phyloP scores from a whole-genome alignment of 2,329 filamentous ascomycete species.

The Anisogramma anomala region DNA sequence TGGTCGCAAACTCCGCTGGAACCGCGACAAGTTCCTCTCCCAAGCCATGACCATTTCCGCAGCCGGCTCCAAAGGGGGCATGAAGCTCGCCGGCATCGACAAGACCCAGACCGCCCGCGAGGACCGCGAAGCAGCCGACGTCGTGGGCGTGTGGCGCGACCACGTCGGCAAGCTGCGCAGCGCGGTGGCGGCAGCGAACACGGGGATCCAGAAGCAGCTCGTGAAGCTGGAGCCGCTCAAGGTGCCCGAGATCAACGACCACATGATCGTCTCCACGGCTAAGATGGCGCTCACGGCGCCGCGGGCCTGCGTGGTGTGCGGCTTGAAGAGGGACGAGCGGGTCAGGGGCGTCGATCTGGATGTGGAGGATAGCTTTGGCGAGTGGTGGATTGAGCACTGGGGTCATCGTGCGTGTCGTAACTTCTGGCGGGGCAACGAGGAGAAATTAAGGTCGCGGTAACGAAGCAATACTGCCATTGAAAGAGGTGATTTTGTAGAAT shows the following conservation, averaged over 20 bases:
- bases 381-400: constrained; percentile 94
- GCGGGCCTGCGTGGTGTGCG: constrained; percentile 74
- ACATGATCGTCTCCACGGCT: constrained; percentile 54
- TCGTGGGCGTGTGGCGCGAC: constrained; percentile 62
- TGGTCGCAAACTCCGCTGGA: constrained; percentile 79
- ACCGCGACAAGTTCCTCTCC: constrained; percentile 71
- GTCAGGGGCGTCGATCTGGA: constrained; percentile 62
- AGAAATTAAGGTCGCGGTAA: constrained; percentile 53
- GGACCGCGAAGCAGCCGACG: constrained; percentile 72
- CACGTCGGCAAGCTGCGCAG: constrained; percentile 65
- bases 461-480: neutral
- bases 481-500: neutral
- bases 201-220: constrained; percentile 22
- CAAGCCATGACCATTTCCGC: constrained; percentile 84
- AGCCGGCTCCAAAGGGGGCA: constrained; percentile 59
- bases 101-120: constrained; percentile 73
- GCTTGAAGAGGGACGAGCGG: constrained; percentile 77
- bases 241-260: constrained; percentile 61
- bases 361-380: constrained; percentile 83
- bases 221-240: constrained; percentile 26
- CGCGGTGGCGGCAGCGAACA: constrained; percentile 55
- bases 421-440: constrained; percentile 75
- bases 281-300: constrained; percentile 64
- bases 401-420: constrained; percentile 67
- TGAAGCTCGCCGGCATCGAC: constrained; percentile 84